A percentile compares a stretch with the other conserved stretches of the same genome.
Conservation (phyloP, 495 filamentous ascomycete species). For the Letharia lupina region DNA sequence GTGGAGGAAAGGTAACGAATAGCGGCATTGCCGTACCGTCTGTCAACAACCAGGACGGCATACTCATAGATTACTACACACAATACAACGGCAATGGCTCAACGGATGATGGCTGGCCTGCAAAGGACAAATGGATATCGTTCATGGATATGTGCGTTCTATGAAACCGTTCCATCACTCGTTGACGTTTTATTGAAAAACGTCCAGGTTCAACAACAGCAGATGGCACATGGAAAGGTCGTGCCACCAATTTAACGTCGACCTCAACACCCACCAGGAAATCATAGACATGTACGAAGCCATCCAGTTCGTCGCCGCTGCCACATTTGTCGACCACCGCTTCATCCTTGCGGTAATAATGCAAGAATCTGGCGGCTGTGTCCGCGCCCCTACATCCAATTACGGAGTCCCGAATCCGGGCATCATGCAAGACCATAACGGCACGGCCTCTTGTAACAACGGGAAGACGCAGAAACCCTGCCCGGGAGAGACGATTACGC, state of each 20-base stretch:
- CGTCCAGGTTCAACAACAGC: conserved; percentile 37
- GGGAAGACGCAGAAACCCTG: conserved; percentile 36
- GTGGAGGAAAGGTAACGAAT: conserved; percentile 4
- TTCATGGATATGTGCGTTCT: conserved; percentile 19
- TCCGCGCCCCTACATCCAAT: conserved; percentile 42
- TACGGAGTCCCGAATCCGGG: conserved; percentile 44
- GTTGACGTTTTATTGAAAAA: not conserved
- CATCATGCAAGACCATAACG: conserved; percentile 48
- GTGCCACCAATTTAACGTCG: conserved; percentile 35
- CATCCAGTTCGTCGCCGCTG: conserved; percentile 34
- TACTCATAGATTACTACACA: conserved; percentile 16
- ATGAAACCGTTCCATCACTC: not conserved
- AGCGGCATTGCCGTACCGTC: not conserved
- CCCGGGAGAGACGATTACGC: conserved; percentile 34
- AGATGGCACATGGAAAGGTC: conserved; percentile 33
- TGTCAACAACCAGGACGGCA: conserved; percentile 12
- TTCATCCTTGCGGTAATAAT: conserved; percentile 51
- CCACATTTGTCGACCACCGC: conserved; percentile 42
- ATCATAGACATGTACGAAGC: conserved; percentile 33
- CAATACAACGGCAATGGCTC: conserved; percentile 22
- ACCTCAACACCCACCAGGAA: conserved; percentile 36
- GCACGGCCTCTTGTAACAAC: conserved; percentile 39
- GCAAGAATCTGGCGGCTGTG: conserved; percentile 54
- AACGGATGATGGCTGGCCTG: conserved; percentile 20
- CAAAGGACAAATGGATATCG: conserved; percentile 20